These are phyloP conservation scores for Rhynchosporium agropyri DNA, from an alignment of 2,329 filamentous ascomycete species.

Conservation along the genomic window DNA sequence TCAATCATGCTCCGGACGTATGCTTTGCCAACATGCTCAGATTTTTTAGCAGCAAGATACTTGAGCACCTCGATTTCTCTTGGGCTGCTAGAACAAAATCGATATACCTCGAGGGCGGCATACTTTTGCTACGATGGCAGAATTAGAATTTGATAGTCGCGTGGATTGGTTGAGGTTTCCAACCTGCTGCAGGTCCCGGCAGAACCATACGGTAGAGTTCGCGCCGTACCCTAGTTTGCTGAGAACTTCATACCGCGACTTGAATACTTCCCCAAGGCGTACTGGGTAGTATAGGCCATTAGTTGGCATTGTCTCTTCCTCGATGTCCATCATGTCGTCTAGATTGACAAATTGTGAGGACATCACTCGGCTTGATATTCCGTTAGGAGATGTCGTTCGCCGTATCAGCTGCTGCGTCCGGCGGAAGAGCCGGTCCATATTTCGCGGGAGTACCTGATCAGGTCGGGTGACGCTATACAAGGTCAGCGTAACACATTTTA, in stretches of 20 bases:
- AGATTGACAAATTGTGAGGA: not conserved
- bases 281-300: constrained; percentile 5
- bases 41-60: not conserved
- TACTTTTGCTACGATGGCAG: not conserved
- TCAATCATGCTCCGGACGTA: not conserved
- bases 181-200: not conserved
- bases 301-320: constrained; percentile 4
- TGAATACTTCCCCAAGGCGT: constrained; percentile 5
- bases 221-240: constrained; percentile 7
- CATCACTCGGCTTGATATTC: constrained; percentile 4
- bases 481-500: no score
- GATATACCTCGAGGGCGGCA: not conserved
- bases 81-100: not conserved
- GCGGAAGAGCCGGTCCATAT: not conserved
- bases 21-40: not conserved
- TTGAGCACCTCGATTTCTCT: not conserved
- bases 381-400: not conserved
- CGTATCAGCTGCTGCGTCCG: not conserved
- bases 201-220: constrained; percentile 2
- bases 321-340: not conserved
- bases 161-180: no score
- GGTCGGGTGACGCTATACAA: no score
- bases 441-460: not conserved
- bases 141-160: not conserved
- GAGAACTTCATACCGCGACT: constrained; percentile 2